Conservation (phyloP, 441 rosid genomes). For the Mallotus repandus region DNA sequence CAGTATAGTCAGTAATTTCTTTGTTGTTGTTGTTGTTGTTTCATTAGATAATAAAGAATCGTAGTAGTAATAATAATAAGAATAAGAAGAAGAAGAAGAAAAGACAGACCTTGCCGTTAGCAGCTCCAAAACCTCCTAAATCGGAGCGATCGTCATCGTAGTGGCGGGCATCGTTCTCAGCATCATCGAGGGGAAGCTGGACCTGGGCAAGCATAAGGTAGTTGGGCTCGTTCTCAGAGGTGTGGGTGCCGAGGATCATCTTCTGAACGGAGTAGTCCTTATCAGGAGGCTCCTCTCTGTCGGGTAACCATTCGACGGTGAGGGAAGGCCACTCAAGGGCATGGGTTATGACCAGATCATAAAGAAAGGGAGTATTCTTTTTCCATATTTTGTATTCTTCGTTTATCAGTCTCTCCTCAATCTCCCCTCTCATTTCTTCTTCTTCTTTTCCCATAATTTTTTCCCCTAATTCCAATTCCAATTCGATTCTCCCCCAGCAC, state of each 20-base stretch:
- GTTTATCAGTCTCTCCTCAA: slow-evolving; percentile 37
- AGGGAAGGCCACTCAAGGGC: slow-evolving; percentile 99
- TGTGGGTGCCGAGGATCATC: slow-evolving; percentile 95
- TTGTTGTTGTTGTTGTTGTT: no score
- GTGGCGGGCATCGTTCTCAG: slow-evolving; percentile 85
- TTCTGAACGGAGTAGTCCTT: slow-evolving; percentile 94
- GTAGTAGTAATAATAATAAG: no score
- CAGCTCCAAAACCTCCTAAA: slow-evolving; percentile 79
- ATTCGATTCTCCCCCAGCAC: no score
- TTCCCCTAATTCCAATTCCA: no score
- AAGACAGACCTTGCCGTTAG: slow-evolving; percentile 46
- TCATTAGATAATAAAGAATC: no score
- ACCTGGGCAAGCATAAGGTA: slow-evolving; percentile 94
- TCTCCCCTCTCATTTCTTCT: no score
- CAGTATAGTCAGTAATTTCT: no score
- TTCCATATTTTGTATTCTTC: slow-evolving; percentile 99
- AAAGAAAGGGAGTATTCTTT: slow-evolving; percentile 93
- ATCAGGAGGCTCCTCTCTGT: slow-evolving; percentile 83
- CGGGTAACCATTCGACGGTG: slow-evolving; percentile 95
- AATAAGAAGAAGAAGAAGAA: no score
- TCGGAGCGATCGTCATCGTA: slow-evolving; percentile 90
- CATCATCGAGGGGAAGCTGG: slow-evolving; percentile 86
- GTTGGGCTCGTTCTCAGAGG: slow-evolving; percentile 97
- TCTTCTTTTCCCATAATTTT: no score
- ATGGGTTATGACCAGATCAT: slow-evolving; percentile 92